Evolutionary conservation across 1,139 yeast genomes (phyloP).

Genomic region (Kodamaea suecica): DNA sequence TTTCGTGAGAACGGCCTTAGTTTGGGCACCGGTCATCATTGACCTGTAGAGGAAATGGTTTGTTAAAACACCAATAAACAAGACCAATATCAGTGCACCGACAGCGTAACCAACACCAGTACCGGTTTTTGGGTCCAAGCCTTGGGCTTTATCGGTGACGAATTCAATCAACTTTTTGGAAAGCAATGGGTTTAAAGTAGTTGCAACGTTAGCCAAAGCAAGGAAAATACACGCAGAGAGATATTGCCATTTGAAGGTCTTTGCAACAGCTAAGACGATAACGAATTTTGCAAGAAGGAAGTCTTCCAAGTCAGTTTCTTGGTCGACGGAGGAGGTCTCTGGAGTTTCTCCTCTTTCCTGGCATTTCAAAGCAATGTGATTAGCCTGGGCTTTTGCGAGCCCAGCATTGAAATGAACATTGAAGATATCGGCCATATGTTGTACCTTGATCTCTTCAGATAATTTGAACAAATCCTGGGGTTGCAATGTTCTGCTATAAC

Average conservation of each 20-base stretch:
- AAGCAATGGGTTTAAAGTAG: conserved; percentile 29
- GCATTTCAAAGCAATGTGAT: conserved; percentile 23
- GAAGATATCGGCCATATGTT: conserved; percentile 33
- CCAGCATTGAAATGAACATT: conserved; percentile 21
- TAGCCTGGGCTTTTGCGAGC: conserved; percentile 18
- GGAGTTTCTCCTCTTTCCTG: conserved; percentile 24
- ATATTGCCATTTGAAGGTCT: conserved; percentile 30
- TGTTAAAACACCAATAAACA: conserved; percentile 42
- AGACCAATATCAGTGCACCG: conserved; percentile 22
- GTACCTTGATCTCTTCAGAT: conserved; percentile 37
- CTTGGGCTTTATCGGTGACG: conserved; percentile 32
- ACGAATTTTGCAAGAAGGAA: conserved; percentile 15
- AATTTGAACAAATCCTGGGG: conserved; percentile 44
- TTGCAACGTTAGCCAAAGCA: conserved; percentile 17
- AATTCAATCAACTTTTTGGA: conserved; percentile 41
- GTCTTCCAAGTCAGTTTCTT: conserved; percentile 25
- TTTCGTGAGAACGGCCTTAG: conserved; percentile 35
- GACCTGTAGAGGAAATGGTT: conserved; percentile 65
- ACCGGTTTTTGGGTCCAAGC: conserved; percentile 22
- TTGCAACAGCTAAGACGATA: conserved; percentile 21
- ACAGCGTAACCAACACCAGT: conserved; percentile 33
- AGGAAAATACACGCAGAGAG: conserved; percentile 21
- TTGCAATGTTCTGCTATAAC: conserved; percentile 49
- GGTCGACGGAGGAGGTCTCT: conserved; percentile 17
- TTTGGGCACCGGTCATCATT: conserved; percentile 42